Evolutionary conservation across 345 rosid species (phyloP).

Genomic region (Aurinia saxatilis): DNA sequence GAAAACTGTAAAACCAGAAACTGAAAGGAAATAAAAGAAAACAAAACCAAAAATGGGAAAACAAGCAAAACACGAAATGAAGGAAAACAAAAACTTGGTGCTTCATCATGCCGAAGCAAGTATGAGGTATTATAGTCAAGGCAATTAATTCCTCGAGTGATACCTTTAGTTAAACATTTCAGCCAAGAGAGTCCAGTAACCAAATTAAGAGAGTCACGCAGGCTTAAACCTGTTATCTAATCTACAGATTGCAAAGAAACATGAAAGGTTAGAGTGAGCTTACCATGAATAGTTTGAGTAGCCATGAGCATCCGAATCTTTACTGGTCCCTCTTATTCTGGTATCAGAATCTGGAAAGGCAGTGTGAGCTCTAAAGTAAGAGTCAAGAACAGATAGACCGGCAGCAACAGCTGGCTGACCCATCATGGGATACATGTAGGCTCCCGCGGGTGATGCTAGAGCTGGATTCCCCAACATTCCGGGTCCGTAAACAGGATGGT

Average conservation of each 20-base stretch:
- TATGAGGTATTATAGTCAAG: not conserved
- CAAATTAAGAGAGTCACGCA: too few relatives aligned
- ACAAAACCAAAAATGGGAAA: not conserved
- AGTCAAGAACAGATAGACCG: slow-evolving; percentile 20
- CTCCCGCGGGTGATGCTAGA: slow-evolving; percentile 21
- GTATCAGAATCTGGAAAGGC: slow-evolving; percentile 29
- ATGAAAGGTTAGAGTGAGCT: slow-evolving; percentile 16
- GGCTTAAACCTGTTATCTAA: too few relatives aligned
- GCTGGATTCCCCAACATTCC: slow-evolving; percentile 40
- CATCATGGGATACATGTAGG: slow-evolving; percentile 38
- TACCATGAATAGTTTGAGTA: slow-evolving; percentile 47
- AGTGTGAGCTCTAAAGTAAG: slow-evolving; percentile 29
- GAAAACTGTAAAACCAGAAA: slow-evolving; percentile 1
- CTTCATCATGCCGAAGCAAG: not conserved
- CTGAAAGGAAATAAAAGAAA: not conserved
- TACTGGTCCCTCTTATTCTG: slow-evolving; percentile 25
- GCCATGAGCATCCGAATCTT: slow-evolving; percentile 35
- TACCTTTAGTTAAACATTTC: not conserved
- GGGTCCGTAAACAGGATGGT: slow-evolving; percentile 36
- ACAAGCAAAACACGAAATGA: not conserved
- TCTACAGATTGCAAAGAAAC: slow-evolving; percentile 1
- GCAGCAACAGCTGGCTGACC: slow-evolving; percentile 30
- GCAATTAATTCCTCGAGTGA: too few relatives aligned
- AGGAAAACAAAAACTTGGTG: not conserved
- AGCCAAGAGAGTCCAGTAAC: not conserved